Percentiles rank a stretch among this genome's conserved stretches.
Evolutionary conservation across 805 yeast species (phyloP).

Genomic region (Candida sakaeoensis): DNA sequence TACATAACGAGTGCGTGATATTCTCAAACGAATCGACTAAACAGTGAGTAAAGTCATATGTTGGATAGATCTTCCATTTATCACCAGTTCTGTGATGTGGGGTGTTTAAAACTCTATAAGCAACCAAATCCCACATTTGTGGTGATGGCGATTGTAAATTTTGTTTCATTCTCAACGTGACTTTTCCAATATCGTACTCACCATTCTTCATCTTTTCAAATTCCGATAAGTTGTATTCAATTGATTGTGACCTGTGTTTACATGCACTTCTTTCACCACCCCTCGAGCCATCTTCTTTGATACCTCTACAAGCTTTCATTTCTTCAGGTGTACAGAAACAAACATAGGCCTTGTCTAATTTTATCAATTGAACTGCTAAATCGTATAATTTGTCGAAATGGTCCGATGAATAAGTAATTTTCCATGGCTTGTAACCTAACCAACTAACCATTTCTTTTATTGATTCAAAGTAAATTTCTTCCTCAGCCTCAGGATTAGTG

Average conservation of each 20-base stretch:
- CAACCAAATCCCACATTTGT: slow-evolving; percentile 99
- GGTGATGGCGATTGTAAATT: slow-evolving; percentile 88
- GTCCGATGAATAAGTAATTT: slow-evolving; percentile 92
- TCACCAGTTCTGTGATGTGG: slow-evolving; percentile 95
- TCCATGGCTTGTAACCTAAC: slow-evolving; percentile 94
- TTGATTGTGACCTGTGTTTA: slow-evolving; percentile 63
- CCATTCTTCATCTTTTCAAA: slow-evolving; percentile 94
- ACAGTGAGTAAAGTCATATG: slow-evolving; percentile 99
- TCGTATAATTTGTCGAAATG: slow-evolving; percentile 87
- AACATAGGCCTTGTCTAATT: slow-evolving; percentile 74
- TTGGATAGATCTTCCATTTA: slow-evolving; percentile 97
- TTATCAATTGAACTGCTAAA: slow-evolving; percentile 79
- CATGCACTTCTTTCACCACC: slow-evolving; percentile 92
- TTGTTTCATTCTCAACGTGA: slow-evolving; percentile 95
- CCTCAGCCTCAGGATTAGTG: slow-evolving; percentile 98
- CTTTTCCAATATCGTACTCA: slow-evolving; percentile 81
- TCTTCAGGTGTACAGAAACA: slow-evolving; percentile 93
- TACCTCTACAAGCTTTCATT: slow-evolving; percentile 86
- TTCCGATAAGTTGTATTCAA: slow-evolving; percentile 72
- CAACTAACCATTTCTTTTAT: slow-evolving; percentile 82
- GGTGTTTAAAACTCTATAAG: slow-evolving; percentile 89
- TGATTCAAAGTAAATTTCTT: slow-evolving; percentile 81
- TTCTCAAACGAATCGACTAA: slow-evolving; percentile 96
- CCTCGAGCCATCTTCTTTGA: slow-evolving; percentile 84
- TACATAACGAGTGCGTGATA: slow-evolving; percentile 92